A percentile compares a stretch with the other conserved stretches of the same genome.
Conservation (phyloP, 768 basidiomycete genomes). For the Boletus reticuloceps region DNA sequence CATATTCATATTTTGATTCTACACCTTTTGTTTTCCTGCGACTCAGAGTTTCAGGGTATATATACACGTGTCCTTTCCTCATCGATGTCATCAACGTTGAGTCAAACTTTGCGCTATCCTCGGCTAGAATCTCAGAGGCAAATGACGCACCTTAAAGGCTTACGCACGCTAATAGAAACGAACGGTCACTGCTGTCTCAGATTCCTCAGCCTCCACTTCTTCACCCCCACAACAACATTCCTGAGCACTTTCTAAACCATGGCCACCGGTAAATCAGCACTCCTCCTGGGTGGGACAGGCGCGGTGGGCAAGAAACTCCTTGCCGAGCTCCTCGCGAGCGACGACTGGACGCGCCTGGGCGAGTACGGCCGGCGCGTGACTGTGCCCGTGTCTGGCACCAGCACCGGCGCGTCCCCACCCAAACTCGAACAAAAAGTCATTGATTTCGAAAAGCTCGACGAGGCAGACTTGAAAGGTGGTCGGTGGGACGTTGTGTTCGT, state of each 20-base stretch:
- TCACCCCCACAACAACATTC: too few species aligned
- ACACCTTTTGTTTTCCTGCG: too few species aligned
- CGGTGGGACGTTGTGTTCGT: slow-evolving; percentile 79
- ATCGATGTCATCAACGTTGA: too few species aligned
- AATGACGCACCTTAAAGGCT: too few species aligned
- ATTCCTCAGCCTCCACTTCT: too few species aligned
- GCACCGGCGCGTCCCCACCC: not conserved
- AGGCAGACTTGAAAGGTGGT: slow-evolving; percentile 47
- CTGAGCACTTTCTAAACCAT: not conserved
- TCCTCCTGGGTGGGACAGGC: slow-evolving; percentile 76
- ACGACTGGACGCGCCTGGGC: slow-evolving; percentile 55
- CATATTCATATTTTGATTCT: too few species aligned
- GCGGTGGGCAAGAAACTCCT: slow-evolving; percentile 63
- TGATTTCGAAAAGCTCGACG: slow-evolving; percentile 65
- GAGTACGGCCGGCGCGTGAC: slow-evolving; percentile 72
- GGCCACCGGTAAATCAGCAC: slow-evolving; percentile 42
- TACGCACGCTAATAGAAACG: too few species aligned
- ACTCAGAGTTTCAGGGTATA: too few species aligned
- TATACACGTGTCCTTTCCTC: too few species aligned
- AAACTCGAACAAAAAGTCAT: slow-evolving; percentile 60
- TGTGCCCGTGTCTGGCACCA: not conserved
- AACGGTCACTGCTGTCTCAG: too few species aligned
- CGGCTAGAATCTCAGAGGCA: too few species aligned
- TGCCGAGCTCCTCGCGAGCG: slow-evolving; percentile 54
- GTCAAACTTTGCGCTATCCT: too few species aligned